These are phyloP conservation scores for Cucumis melo DNA, from an alignment of 306 rosid genomes.

Conservation along the genomic window DNA sequence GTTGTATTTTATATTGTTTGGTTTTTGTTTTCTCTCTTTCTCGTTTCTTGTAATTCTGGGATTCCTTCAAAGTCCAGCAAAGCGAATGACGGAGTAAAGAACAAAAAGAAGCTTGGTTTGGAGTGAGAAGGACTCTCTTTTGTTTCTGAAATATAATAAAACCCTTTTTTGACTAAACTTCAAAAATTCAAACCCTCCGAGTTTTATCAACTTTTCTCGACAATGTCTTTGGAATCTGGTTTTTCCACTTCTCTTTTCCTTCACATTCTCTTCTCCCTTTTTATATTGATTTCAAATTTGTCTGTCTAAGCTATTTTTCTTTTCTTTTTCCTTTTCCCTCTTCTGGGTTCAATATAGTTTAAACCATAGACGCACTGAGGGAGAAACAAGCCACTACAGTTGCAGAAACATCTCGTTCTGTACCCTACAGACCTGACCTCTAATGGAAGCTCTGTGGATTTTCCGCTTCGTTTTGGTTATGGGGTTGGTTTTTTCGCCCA, in stretches of 20 bases:
- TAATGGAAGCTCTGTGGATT: slow-evolving; percentile 29
- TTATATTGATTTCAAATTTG: slow-evolving; percentile 9
- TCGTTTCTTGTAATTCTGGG: slow-evolving; percentile 12
- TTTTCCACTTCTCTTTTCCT: slow-evolving; percentile 15
- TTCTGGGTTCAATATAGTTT: slow-evolving; percentile 19
- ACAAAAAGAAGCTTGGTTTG: slow-evolving; percentile 39
- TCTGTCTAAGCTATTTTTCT: slow-evolving; percentile 4
- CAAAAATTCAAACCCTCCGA: slow-evolving; percentile 31
- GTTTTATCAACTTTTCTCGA: slow-evolving; percentile 58
- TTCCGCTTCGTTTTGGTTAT: slow-evolving; percentile 22
- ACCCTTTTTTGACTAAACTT: slow-evolving; percentile 24
- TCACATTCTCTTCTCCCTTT: slow-evolving; percentile 12
- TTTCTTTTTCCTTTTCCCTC: background rate
- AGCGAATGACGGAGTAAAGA: slow-evolving; percentile 21
- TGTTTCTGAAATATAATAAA: slow-evolving; percentile 13
- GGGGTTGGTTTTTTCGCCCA: slow-evolving; percentile 24
- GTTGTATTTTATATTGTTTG: background rate
- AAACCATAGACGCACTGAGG: slow-evolving; percentile 9
- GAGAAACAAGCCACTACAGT: background rate
- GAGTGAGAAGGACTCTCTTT: slow-evolving; percentile 14
- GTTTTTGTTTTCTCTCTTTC: background rate
- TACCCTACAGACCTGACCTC: slow-evolving; percentile 18
- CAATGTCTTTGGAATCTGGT: slow-evolving; percentile 51
- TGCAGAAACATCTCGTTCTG: slow-evolving; percentile 39
- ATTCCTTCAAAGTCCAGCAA: slow-evolving; percentile 13